phyloP scores from a whole-genome alignment of 108 stramenopile species.

The Skeletonema marinoi region DNA sequence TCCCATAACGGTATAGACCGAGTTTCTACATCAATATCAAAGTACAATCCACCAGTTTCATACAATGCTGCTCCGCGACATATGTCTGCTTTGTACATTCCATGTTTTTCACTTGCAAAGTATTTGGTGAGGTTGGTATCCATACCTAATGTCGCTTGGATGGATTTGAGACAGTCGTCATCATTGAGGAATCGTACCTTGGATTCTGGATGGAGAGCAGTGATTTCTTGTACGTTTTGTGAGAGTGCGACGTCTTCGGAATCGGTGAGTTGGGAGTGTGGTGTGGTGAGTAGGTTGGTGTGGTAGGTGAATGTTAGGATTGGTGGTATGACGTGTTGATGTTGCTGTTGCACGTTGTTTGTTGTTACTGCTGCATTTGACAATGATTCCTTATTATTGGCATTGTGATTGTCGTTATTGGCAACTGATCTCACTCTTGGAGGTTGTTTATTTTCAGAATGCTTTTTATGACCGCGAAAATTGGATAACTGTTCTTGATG shows the following conservation, averaged over 20 bases:
- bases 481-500: not conserved
- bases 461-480: not conserved
- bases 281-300: conserved; percentile 56
- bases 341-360: not conserved
- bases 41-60: conserved; percentile 78
- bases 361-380: not conserved
- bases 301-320: conserved; percentile 74
- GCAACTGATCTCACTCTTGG: not conserved
- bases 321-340: conserved; percentile 58
- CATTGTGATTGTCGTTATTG: not conserved
- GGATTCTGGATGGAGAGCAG: conserved; percentile 49
- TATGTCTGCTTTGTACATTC: conserved; percentile 88
- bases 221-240: conserved; percentile 56
- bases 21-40: conserved; percentile 83
- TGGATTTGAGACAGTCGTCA: conserved; percentile 55
- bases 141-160: conserved; percentile 10
- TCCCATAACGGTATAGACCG: conserved; percentile 57
- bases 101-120: conserved; percentile 58
- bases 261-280: conserved; percentile 40
- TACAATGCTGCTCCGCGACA: conserved; percentile 82
- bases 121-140: conserved; percentile 51
- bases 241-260: conserved; percentile 53
- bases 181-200: conserved; percentile 67
- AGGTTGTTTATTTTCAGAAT: not conserved
- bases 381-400: not conserved